These are phyloP conservation scores for Gentiana straminea DNA, from an alignment of 257 asterid genomes.

Conservation along the genomic window DNA sequence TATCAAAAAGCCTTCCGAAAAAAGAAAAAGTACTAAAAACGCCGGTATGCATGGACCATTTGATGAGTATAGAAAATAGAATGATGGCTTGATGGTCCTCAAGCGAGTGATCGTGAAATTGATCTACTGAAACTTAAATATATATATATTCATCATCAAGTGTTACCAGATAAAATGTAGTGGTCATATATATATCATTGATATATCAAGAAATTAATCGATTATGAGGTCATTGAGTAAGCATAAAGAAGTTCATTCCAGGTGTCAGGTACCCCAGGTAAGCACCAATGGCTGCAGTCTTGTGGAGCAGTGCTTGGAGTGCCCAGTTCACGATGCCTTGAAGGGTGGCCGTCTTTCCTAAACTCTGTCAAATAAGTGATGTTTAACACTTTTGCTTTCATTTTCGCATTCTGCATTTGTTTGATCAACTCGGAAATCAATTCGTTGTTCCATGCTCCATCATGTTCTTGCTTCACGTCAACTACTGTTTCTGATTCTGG, in stretches of 20 bases:
- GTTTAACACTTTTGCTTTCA: slow-evolving; percentile 29
- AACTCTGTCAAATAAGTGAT: slow-evolving; percentile 53
- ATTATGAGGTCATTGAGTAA: too few species aligned
- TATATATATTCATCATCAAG: too few species aligned
- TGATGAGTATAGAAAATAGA: too few species aligned
- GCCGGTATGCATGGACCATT: too few species aligned
- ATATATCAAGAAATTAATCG: too few species aligned
- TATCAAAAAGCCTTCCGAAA: too few species aligned
- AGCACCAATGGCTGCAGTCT: slow-evolving; percentile 93
- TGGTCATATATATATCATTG: too few species aligned
- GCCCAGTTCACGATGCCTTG: slow-evolving; percentile 59
- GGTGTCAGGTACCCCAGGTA: slow-evolving; percentile 81
- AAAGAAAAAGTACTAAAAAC: too few species aligned
- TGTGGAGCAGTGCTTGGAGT: slow-evolving; percentile 50
- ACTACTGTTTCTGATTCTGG: slow-evolving; percentile 28
- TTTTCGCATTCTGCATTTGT: slow-evolving; percentile 23
- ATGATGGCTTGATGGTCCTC: too few species aligned
- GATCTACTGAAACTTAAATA: too few species aligned
- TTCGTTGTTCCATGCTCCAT: slow-evolving; percentile 24
- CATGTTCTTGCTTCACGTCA: slow-evolving; percentile 17
- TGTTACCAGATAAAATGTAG: too few species aligned
- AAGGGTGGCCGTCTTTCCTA: slow-evolving; percentile 75
- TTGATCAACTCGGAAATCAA: slow-evolving; percentile 20
- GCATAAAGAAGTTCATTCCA: slow-evolving; percentile 50
- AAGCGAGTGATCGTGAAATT: too few species aligned